These are phyloP conservation scores for Cryphonectria japonica DNA, from an alignment of 2,329 filamentous ascomycete genomes.

Conservation along the genomic window DNA sequence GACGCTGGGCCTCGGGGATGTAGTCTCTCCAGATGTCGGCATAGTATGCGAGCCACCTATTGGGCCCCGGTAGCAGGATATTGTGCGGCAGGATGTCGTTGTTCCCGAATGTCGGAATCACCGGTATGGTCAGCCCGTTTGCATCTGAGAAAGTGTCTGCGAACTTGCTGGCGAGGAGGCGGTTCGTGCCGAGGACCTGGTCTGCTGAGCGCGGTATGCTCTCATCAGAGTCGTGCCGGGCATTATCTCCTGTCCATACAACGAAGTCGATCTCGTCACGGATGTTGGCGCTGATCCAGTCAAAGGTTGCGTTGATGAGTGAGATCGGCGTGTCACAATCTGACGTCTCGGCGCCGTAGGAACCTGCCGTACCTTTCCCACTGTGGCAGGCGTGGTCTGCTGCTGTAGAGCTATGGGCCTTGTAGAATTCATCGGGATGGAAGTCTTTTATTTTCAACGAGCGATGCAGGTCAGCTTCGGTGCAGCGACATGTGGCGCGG, in stretches of 20 bases:
- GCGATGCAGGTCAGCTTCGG: conserved; percentile 12
- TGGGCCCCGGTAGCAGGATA: conserved; percentile 83
- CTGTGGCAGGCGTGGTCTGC: conserved; percentile 77
- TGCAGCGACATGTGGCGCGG: conserved; percentile 23
- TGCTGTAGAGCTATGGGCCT: conserved; percentile 72
- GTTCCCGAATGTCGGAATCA: conserved; percentile 91
- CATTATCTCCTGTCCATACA: conserved; percentile 90
- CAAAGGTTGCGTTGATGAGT: conserved; percentile 85
- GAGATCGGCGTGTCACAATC: conserved; percentile 85
- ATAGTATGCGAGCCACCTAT: conserved; percentile 81
- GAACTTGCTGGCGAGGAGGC: conserved; percentile 76
- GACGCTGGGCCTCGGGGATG: conserved; percentile 89
- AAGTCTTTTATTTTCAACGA: conserved; percentile 65
- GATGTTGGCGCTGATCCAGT: conserved; percentile 81
- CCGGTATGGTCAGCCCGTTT: conserved; percentile 70
- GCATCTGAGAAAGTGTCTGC: conserved; percentile 69
- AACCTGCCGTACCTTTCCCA: conserved; percentile 74
- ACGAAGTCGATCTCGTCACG: conserved; percentile 85
- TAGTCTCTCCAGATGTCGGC: conserved; percentile 80
- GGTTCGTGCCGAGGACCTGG: conserved; percentile 80
- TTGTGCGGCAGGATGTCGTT: conserved; percentile 98
- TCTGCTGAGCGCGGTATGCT: conserved; percentile 72
- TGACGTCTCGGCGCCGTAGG: conserved; percentile 82
- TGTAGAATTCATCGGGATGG: conserved; percentile 89
- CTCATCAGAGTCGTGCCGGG: conserved; percentile 87